Evolutionary conservation across 495 filamentous ascomycete genomes (phyloP).

Genomic region (Annulohypoxylon maeteangense): DNA sequence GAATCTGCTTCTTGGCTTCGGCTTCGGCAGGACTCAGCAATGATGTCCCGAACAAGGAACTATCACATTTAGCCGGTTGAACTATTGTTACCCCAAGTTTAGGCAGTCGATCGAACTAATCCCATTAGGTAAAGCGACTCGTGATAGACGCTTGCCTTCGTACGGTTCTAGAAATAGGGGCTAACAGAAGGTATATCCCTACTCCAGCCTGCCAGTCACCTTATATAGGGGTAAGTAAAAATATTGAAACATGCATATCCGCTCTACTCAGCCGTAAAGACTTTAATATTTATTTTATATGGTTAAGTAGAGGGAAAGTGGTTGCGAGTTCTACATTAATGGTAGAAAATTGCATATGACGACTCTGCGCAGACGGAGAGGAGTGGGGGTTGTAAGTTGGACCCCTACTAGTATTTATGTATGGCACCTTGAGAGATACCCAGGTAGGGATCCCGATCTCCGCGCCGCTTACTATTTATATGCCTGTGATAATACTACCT

Average conservation of each 20-base stretch:
- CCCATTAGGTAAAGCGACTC: not conserved
- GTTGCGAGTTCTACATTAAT: not conserved
- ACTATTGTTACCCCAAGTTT: constrained; percentile 18
- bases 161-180: not conserved
- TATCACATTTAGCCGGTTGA: constrained; percentile 35
- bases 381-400: not conserved
- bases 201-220: too few species aligned
- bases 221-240: too few species aligned
- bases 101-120: constrained; percentile 4
- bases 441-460: not conserved
- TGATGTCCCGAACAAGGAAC: constrained; percentile 27
- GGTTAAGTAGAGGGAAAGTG: not conserved
- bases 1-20: too few species aligned
- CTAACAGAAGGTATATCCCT: not conserved
- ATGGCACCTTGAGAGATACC: not conserved
- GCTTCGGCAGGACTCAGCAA: constrained; percentile 7
- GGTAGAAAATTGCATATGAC: not conserved
- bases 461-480: constrained; percentile 2
- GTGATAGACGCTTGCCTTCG: not conserved
- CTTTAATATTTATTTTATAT: not conserved
- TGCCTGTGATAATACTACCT: not conserved
- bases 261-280: not conserved
- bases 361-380: not conserved
- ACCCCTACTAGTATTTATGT: too few species aligned
- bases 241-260: too few species aligned